Conservation (phyloP, 2,329 filamentous ascomycete species). For the Aspergillus udagawae region DNA sequence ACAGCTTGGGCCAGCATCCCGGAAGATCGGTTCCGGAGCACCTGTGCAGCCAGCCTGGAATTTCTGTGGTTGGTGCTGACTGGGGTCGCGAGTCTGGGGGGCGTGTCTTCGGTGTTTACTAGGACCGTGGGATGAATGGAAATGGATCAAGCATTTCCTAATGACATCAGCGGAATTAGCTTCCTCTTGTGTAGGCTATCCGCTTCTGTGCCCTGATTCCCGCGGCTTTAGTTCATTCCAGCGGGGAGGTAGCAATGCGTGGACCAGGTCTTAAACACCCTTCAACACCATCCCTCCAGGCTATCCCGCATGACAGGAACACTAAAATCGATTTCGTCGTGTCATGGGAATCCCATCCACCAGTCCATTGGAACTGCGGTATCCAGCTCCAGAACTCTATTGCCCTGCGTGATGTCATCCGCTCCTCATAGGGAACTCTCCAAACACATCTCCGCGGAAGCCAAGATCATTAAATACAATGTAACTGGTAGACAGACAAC, state of each 20-base stretch:
- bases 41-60: constrained; percentile 19
- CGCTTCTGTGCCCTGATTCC: not conserved
- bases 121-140: not conserved
- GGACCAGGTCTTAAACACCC: no score
- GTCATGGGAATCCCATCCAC: not conserved
- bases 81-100: constrained; percentile 24
- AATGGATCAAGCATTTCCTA: not conserved
- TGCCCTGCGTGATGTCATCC: not conserved
- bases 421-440: not conserved
- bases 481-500: no score
- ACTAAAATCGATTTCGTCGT: no score
- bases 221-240: not conserved
- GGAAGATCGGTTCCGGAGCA: constrained; percentile 10
- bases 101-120: not conserved
- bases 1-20: constrained; percentile 14
- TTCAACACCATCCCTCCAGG: no score
- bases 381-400: not conserved
- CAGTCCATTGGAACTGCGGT: not conserved
- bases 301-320: no score
- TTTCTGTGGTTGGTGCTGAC: constrained; percentile 26
- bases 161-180: not conserved
- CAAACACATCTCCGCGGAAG: not conserved
- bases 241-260: not conserved
- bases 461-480: not conserved
- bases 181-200: no score